Evolutionary conservation across 2,329 filamentous ascomycete species (phyloP), one percentile per base, ranked within the genome.

Genomic region (Shiraia sp.): DNA sequence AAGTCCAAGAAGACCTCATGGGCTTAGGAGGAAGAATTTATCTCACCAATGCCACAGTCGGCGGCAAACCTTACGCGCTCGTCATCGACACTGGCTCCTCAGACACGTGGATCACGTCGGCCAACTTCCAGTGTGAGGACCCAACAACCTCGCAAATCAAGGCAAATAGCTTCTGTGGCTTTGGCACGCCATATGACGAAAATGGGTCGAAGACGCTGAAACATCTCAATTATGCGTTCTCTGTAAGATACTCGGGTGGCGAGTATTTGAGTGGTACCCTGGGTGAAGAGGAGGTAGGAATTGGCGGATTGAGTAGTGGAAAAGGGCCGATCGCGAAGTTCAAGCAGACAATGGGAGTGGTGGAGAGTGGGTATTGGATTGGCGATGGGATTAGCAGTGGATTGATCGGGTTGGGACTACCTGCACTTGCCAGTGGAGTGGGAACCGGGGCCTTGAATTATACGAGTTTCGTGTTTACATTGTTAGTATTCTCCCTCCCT

Each of bases 11-110:
- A 34, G 27, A 44, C 17, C 47, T 65, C 17, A 34, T 51, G 31
- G 61, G 59, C 13, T 35, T 64, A 1, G 56, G 55, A 6, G 57
- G 61, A 10, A 49, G 61, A 19, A 54, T 66, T 10, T 65, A 65
- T 41, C 59, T 65, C 49, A 55, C 54, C n/a, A 55, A 53, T 19
- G 38, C 63, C n/a, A 57, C 52, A 2, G 31, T 65, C 14, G 51
- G 41, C 12, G 34, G 13, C 7, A 26, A 40, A 2, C 14, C 40
- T 4, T 60, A 62, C 31, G 54, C 52, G 5, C 36, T 63, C 26
- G 57, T 64, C 8, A 49, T 65, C 34, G 61, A 64, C 32, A 61
- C 61, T 2, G 61, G 61, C 10, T 51, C 41, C 22, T 47, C 46
- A 7, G 61, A 66, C 27, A 66, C 57, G 2, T 66, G 61, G 59